Base-by-base conservation (phyloP, 768 basidiomycete species). In the Cyclocybe aegerita region DNA sequence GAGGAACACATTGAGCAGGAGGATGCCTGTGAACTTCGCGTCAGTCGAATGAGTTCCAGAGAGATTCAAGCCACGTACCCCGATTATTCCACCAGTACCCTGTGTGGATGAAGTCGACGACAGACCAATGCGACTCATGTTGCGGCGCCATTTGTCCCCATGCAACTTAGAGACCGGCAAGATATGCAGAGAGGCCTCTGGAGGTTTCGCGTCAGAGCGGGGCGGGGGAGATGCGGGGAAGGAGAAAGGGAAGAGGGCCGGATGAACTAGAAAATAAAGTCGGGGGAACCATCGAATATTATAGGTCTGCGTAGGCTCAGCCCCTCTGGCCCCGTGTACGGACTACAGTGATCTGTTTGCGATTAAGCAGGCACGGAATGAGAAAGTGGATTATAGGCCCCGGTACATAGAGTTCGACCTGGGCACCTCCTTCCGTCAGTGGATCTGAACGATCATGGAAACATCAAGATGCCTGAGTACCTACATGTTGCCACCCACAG, bases 21-120 rank as follows among this genome's bases (percentile, higher is more conserved):
- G 66, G 40, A 86, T 78, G 23, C 84, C 85, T 85, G 39, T 30
- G 11, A 43, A 17, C 30, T 4, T 41, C 36, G 30, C 35, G 44
- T 34, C 35, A 37, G 31, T 11, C 9, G 3, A 11, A 30, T 10
- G 41, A 12, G 32, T 31, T 43, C 42, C 32, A 15, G 32, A 29
- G 9, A 6, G 17, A 14, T 35, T 8, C 39, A 42, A 41, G 10
- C 7, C 11, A 57, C 72, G 38, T 57, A 83, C 84, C 82, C 52
- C 72, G 72, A 66, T 85, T 83, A 48, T 58, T 72, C 83, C 82
- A 83, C 83, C 83, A 85, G 9, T 71, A 68, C 10, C 81, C 82
- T 53, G 66, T 65, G 61, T 85, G 76, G 46, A 86, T 78, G 60
- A 82, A 81, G 61, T 83, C 79, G 42, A 77, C 74, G 32, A 85